phyloP scores from a whole-genome alignment of 257 asterid genomes.

The Plantago ovata region DNA sequence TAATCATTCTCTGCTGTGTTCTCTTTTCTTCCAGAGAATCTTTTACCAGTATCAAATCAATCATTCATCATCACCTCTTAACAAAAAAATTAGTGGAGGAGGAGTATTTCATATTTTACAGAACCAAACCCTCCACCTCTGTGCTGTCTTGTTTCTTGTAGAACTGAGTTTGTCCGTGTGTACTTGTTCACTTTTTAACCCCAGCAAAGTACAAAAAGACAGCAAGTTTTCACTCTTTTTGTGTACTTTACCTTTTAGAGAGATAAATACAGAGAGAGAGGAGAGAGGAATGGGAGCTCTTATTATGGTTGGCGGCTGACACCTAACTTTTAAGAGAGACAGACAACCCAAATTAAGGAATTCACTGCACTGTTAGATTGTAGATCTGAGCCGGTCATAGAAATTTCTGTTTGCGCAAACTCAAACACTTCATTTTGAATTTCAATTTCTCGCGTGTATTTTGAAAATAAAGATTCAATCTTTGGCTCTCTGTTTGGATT shows the following conservation, averaged over 20 bases:
- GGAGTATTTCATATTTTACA: too few species aligned
- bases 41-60: not conserved
- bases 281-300: not conserved
- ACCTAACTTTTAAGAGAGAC: conserved; percentile 20
- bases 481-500: too few species aligned
- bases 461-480: too few species aligned
- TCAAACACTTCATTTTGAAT: too few species aligned
- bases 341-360: conserved; percentile 11
- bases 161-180: not conserved
- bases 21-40: too few species aligned
- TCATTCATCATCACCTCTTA: not conserved
- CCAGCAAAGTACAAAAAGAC: conserved; percentile 1
- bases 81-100: too few species aligned
- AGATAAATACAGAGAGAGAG: not conserved
- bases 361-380: conserved; percentile 9
- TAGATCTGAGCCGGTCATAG: too few species aligned
- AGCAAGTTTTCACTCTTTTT: too few species aligned
- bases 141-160: not conserved
- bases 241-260: not conserved
- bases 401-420: too few species aligned
- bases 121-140: not conserved
- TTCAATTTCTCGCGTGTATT: too few species aligned
- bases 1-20: conserved; percentile 18
- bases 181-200: conserved; percentile 10
- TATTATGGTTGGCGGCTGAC: conserved; percentile 28